These are phyloP conservation scores for Penicillium sclerotigenum DNA, from an alignment of 2,329 filamentous ascomycete species.

Conservation along the genomic window DNA sequence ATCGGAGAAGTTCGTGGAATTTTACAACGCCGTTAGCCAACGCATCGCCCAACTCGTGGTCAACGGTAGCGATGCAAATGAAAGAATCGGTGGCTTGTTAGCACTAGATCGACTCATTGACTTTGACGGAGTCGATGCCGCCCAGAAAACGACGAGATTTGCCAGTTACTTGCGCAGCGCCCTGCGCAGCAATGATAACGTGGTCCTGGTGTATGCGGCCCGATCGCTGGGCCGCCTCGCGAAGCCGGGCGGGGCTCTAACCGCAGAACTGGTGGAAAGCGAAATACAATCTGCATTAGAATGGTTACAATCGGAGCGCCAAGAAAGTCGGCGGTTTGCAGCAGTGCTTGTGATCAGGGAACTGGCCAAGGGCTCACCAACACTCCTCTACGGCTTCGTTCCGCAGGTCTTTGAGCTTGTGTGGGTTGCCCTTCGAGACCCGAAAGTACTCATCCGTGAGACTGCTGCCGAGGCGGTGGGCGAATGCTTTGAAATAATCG, in stretches of 20 bases:
- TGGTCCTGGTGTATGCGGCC: constrained; percentile 85
- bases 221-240: constrained; percentile 86
- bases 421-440: constrained; percentile 89
- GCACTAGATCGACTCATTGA: constrained; percentile 91
- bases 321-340: constrained; percentile 89
- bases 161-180: constrained; percentile 85
- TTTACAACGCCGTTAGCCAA: constrained; percentile 64
- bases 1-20: constrained; percentile 71
- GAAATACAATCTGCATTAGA: constrained; percentile 95
- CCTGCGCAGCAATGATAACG: constrained; percentile 84
- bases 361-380: constrained; percentile 87
- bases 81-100: constrained; percentile 86
- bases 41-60: constrained; percentile 72
- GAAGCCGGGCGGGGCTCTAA: constrained; percentile 86
- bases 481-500: constrained; percentile 93
- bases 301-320: constrained; percentile 91
- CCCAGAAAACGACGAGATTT: constrained; percentile 90
- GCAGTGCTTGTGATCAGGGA: constrained; percentile 89
- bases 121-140: constrained; percentile 91
- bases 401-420: constrained; percentile 94
- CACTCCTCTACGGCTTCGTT: constrained; percentile 92
- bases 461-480: constrained; percentile 91
- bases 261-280: constrained; percentile 91
- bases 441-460: constrained; percentile 84
- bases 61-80: constrained; percentile 79